Percentiles rank a stretch among this genome's conserved stretches.
phyloP scores from a whole-genome alignment of 2,329 filamentous ascomycete species.

The Hymenoscyphus scutula region DNA sequence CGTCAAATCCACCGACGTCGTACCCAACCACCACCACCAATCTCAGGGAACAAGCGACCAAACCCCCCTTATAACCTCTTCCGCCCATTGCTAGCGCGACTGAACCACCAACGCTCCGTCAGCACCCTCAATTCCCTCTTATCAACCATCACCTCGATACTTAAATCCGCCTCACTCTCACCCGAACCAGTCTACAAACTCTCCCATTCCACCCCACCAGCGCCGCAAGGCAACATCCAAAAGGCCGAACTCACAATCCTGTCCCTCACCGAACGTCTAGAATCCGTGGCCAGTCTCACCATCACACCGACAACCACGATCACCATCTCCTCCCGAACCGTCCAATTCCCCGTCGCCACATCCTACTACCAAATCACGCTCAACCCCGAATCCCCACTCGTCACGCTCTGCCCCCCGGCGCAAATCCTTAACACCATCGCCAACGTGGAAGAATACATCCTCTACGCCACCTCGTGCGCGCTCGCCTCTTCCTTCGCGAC shows the following conservation, averaged over 20 bases:
- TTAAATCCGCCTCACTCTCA: constrained; percentile 28
- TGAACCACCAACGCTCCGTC: constrained; percentile 32
- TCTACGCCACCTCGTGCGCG: constrained; percentile 28
- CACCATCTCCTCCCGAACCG: constrained; percentile 37
- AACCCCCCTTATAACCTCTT: constrained; percentile 55
- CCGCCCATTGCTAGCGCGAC: constrained; percentile 47
- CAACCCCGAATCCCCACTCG: constrained; percentile 22
- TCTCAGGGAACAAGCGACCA: constrained; percentile 47
- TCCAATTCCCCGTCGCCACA: constrained; percentile 12
- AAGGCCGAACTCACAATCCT: constrained; percentile 41
- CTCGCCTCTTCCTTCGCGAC: constrained; percentile 20
- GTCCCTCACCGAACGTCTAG: constrained; percentile 42
- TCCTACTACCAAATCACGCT: constrained; percentile 20
- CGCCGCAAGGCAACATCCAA: constrained; percentile 24
- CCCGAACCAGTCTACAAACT: constrained; percentile 29
- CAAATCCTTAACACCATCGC: constrained; percentile 14
- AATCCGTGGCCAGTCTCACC: constrained; percentile 42
- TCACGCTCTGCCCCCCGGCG: constrained; percentile 21
- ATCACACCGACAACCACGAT: constrained; percentile 37
- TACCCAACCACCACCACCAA: constrained; percentile 59
- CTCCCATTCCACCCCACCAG: constrained; percentile 23
- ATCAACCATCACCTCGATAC: constrained; percentile 24
- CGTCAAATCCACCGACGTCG: constrained; percentile 69
- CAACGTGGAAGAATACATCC: constrained; percentile 29
- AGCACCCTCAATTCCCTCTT: constrained; percentile 25